phyloP scores from a whole-genome alignment of 1,284 basidiomycete genomes.

The Dichomitus squalens region DNA sequence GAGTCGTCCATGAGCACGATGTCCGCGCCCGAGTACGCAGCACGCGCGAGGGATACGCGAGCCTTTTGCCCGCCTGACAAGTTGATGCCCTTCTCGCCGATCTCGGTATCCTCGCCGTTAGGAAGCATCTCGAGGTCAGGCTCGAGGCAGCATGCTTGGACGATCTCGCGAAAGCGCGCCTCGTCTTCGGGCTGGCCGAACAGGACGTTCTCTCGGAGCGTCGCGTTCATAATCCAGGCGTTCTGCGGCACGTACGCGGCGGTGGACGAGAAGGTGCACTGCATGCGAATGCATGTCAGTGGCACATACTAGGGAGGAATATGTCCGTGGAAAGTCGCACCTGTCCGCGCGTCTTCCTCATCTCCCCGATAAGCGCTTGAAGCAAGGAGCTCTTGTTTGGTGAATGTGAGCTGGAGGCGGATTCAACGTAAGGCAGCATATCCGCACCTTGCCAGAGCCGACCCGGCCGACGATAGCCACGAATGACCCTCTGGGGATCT shows the following conservation, averaged over 20 bases:
- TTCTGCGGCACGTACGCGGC: constrained; percentile 79
- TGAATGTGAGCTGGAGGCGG: neutral
- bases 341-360: constrained; percentile 63
- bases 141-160: constrained; percentile 63
- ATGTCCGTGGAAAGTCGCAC: constrained; percentile 32
- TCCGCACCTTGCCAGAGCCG: constrained; percentile 67
- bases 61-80: constrained; percentile 62
- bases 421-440: neutral
- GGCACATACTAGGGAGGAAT: neutral
- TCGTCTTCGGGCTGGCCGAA: constrained; percentile 67
- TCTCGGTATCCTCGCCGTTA: constrained; percentile 73
- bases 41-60: constrained; percentile 79
- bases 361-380: constrained; percentile 79
- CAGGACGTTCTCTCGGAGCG: constrained; percentile 65
- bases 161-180: constrained; percentile 53
- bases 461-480: constrained; percentile 76
- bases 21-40: constrained; percentile 76
- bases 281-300: constrained; percentile 7
- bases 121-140: constrained; percentile 70
- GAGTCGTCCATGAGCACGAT: constrained; percentile 77
- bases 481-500: constrained; percentile 62
- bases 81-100: constrained; percentile 84
- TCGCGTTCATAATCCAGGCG: constrained; percentile 81
- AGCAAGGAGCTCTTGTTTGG: constrained; percentile 57
- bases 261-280: constrained; percentile 66